Evolutionary conservation across 1,284 basidiomycete species (phyloP), one percentile per base, ranked within the genome.

Genomic region (Grifola frondosa): DNA sequence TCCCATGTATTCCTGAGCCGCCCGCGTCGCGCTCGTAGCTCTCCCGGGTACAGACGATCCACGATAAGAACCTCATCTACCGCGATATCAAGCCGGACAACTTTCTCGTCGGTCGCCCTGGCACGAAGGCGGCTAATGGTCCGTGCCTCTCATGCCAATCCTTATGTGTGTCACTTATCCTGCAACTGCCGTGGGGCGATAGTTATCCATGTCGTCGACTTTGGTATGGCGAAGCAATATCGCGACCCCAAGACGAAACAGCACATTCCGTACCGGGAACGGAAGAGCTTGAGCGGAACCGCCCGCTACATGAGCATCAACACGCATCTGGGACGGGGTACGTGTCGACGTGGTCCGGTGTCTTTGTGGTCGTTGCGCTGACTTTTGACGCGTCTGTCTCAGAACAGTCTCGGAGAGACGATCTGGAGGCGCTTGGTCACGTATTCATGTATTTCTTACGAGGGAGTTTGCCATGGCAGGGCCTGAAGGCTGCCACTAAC

Each of bases 221-320:
- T 97, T 64, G 94, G 94, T 44, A 96, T 97, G 93, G 94, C 94
- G 29, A 97, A 97, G 71, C 93, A 96, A 67, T 97, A 97, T 65
- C 85, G 94, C 35, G 94, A 97, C 65, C 92, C 93, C 19, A 97
- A 95, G 75, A 94, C 92, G 46, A 95, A 95, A 69, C 91, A 93
- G 65, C 94, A 97, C 70, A 97, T 97, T 50, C 94, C 94, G 21
- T 97, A 97, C 68, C 81, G 94, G 48, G 94, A 97, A 70, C 80
- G 93, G 58, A 97, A 97, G 79, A 90, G 85, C 64, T 69, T 97
- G 53, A 90, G 86, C 53, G 84, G 85, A 23, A 97, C 94, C 3
- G 94, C 94, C 25, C 83, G 94, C 34, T 97, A 97, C 75, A 97
- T 97, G 92, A 89, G 85, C 61, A 97, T 97, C 70, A 97, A 97